Conservation (phyloP, 352 stramenopile genomes). For the Pythium monospermum region DNA sequence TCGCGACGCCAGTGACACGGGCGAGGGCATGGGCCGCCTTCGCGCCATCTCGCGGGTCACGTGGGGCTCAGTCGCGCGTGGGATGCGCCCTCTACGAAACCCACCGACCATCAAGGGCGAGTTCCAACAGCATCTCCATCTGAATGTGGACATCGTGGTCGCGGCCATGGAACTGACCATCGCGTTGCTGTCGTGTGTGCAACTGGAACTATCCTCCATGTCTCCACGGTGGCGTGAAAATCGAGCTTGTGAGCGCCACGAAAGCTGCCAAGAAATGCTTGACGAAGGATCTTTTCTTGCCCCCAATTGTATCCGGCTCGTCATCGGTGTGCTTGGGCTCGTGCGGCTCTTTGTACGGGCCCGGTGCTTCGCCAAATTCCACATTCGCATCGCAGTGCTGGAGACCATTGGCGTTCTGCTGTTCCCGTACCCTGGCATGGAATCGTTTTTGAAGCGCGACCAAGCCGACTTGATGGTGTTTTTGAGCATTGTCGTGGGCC, state of each 20-base stretch:
- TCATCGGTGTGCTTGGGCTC: conserved; percentile 18
- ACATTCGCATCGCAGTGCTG: conserved; percentile 24
- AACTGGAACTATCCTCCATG: conserved; percentile 33
- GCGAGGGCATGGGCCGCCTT: background rate
- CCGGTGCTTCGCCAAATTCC: too few species aligned
- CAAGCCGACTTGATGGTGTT: conserved; percentile 31
- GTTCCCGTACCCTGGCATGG: conserved; percentile 52
- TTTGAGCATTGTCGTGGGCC: conserved; percentile 33
- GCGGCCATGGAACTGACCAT: conserved; percentile 38
- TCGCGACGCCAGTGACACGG: background rate
- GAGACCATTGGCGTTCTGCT: conserved; percentile 33
- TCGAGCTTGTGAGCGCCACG: conserved; percentile 23
- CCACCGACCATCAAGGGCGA: conserved; percentile 13
- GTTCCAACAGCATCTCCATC: conserved; percentile 37
- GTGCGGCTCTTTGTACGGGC: conserved; percentile 21
- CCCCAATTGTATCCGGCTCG: conserved; percentile 27
- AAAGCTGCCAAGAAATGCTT: conserved; percentile 29
- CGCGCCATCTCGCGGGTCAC: conserved; percentile 17
- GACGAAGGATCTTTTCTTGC: conserved; percentile 34
- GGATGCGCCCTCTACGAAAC: background rate
- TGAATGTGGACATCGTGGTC: conserved; percentile 39
- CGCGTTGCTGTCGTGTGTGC: conserved; percentile 32
- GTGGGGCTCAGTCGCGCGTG: conserved; percentile 16
- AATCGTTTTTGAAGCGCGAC: conserved; percentile 22
- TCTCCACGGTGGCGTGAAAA: conserved; percentile 49